Evolutionary conservation across 257 asterid species (phyloP).

Genomic region (Prunella vulgaris): DNA sequence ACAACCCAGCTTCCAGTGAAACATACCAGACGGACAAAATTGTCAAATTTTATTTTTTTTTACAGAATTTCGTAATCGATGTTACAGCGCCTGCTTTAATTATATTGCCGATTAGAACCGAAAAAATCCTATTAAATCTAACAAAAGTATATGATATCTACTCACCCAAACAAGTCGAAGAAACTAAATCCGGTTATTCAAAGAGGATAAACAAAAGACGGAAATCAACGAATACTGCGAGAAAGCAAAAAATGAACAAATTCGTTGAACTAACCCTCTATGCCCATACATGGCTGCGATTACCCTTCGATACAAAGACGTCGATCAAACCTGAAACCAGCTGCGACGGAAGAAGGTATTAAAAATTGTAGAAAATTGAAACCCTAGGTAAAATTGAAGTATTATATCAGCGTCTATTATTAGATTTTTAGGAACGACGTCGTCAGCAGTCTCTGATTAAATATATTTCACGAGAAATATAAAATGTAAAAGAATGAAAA

Average conservation of each 20-base stretch:
- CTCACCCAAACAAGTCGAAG: constrained; percentile 8
- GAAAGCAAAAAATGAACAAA: background rate
- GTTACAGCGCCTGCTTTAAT: background rate
- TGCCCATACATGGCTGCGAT: constrained; percentile 41
- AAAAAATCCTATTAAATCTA: background rate
- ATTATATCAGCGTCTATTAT: background rate
- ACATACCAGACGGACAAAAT: background rate
- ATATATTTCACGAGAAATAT: too few relatives aligned
- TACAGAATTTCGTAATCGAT: background rate
- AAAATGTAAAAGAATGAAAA: too few relatives aligned
- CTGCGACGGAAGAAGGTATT: constrained; percentile 6
- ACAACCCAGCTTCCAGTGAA: background rate
- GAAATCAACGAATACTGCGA: background rate
- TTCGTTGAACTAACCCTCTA: constrained; percentile 37
- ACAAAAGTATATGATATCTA: background rate
- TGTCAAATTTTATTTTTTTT: too few relatives aligned
- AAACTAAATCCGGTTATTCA: background rate
- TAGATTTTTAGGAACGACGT: background rate
- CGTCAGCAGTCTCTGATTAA: background rate
- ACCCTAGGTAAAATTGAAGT: constrained; percentile 26
- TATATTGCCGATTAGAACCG: background rate
- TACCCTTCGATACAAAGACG: constrained; percentile 1
- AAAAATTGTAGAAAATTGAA: background rate
- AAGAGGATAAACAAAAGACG: background rate
- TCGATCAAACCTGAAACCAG: constrained; percentile 8